Evolutionary conservation across 2,329 filamentous ascomycete genomes (phyloP).

Genomic region (Cytospora schulzeri): DNA sequence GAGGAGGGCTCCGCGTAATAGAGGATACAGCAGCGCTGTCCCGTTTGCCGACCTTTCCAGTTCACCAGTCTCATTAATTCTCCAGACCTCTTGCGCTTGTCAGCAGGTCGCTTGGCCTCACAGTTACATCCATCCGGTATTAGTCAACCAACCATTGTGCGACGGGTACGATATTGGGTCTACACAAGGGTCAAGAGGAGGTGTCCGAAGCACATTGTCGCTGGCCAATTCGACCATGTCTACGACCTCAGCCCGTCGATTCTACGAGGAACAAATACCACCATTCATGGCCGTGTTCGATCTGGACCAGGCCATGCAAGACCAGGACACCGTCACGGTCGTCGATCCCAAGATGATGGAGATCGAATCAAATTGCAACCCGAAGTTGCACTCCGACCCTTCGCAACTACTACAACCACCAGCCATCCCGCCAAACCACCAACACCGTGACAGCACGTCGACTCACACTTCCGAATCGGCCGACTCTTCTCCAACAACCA

Average conservation of each 20-base stretch:
- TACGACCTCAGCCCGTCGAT: conserved; percentile 60
- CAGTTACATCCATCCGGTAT: conserved; percentile 1
- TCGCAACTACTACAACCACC: conserved; percentile 35
- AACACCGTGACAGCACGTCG: conserved; percentile 76
- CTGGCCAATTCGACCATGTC: conserved; percentile 51
- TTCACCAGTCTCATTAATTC: conserved; percentile 15
- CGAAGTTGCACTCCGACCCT: conserved; percentile 42
- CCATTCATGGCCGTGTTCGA: conserved; percentile 77
- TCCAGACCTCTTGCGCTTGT: conserved; percentile 9
- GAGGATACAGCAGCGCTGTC: conserved; percentile 59
- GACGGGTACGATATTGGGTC: conserved; percentile 17
- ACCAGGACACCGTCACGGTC: conserved; percentile 56
- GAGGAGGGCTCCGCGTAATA: conserved; percentile 30
- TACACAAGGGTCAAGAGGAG: conserved; percentile 3
- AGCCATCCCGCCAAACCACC: conserved; percentile 59
- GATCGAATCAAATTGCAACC: conserved; percentile 43
- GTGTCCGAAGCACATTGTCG: conserved; percentile 12
- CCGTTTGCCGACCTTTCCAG: conserved; percentile 31
- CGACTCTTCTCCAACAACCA: conserved; percentile 93
- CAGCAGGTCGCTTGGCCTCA: conserved; percentile 12
- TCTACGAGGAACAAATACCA: conserved; percentile 72
- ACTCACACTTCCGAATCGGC: conserved; percentile 80
- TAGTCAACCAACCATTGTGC: conserved; percentile 7
- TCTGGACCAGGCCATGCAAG: conserved; percentile 56
- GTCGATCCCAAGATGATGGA: conserved; percentile 56